phyloP scores from a whole-genome alignment of 371 early-diverging fungal genomes.

The Mitosporidium daphniae region DNA sequence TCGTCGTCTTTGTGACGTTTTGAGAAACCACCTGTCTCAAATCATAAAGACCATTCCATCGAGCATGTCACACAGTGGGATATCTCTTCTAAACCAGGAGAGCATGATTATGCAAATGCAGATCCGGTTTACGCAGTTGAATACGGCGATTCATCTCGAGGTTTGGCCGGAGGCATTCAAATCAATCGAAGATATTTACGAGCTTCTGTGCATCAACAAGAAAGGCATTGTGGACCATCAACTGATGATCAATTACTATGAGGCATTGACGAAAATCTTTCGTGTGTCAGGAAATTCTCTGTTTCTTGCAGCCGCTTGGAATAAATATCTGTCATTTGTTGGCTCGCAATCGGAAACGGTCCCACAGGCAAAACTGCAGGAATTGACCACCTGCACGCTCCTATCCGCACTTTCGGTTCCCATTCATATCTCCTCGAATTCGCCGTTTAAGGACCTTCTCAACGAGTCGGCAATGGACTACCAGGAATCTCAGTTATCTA shows the following conservation, averaged over 20 bases:
- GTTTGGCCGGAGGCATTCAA: slow-evolving; percentile 90
- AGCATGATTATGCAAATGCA: slow-evolving; percentile 72
- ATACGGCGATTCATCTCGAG: slow-evolving; percentile 67
- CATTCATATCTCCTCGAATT: too few species aligned
- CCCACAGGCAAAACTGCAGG: too few species aligned
- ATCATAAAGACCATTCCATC: slow-evolving; percentile 47
- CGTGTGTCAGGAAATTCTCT: slow-evolving; percentile 71
- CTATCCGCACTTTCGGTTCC: too few species aligned
- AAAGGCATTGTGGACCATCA: slow-evolving; percentile 26
- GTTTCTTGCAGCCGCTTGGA: slow-evolving; percentile 83
- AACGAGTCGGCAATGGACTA: too few species aligned
- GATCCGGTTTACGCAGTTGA: slow-evolving; percentile 61
- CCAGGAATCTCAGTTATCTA: too few species aligned
- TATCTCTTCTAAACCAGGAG: slow-evolving; percentile 63
- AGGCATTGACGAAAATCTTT: slow-evolving; percentile 67
- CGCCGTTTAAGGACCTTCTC: too few species aligned
- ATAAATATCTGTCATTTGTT: slow-evolving; percentile 25
- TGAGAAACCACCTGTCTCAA: slow-evolving; percentile 56
- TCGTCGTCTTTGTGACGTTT: slow-evolving; percentile 68
- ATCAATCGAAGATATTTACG: slow-evolving; percentile 77
- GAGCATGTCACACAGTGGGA: too few species aligned
- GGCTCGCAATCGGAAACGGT: too few species aligned
- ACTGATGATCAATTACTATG: slow-evolving; percentile 71
- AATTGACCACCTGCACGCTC: too few species aligned
- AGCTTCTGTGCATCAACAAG: slow-evolving; percentile 47